Evolutionary conservation across 2,329 filamentous ascomycete species (phyloP).

Genomic region (Cladophialophora carrionii): DNA sequence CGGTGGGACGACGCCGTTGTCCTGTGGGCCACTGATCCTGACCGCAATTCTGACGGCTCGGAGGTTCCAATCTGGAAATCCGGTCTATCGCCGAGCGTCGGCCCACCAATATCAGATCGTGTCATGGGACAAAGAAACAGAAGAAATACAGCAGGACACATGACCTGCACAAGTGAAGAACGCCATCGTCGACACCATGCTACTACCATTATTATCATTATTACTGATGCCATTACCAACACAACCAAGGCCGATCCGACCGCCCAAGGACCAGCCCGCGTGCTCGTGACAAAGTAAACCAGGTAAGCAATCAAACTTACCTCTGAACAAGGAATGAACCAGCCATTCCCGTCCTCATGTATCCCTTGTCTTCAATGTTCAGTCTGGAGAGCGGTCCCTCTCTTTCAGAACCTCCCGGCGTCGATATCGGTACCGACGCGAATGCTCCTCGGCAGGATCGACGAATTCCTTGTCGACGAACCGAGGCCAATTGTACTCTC

Average conservation of each 20-base stretch:
- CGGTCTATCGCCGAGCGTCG: background rate
- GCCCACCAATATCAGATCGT: no score
- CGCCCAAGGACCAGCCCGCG: slow-evolving; percentile 3
- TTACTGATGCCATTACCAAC: background rate
- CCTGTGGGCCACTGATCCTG: background rate
- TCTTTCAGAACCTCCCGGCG: slow-evolving; percentile 18
- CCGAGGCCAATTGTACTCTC: slow-evolving; percentile 31
- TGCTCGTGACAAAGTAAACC: background rate
- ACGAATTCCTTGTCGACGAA: slow-evolving; percentile 24
- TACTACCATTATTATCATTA: slow-evolving; percentile 1
- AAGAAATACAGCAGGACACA: background rate
- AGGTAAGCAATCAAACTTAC: background rate
- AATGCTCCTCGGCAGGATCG: slow-evolving; percentile 31
- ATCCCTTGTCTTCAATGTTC: background rate
- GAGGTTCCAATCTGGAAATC: background rate
- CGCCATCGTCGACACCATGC: background rate
- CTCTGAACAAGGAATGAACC: background rate
- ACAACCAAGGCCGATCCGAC: background rate
- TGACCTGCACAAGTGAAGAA: background rate
- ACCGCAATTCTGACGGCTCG: background rate
- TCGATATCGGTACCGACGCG: slow-evolving; percentile 26
- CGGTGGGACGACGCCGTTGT: background rate
- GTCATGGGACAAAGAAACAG: background rate
- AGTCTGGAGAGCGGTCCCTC: background rate
- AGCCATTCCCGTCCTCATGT: background rate